A percentile compares a stretch with the other conserved stretches of the same genome.
phyloP scores from a whole-genome alignment of 495 filamentous ascomycete species.

The Antarctomyces pellizariae region DNA sequence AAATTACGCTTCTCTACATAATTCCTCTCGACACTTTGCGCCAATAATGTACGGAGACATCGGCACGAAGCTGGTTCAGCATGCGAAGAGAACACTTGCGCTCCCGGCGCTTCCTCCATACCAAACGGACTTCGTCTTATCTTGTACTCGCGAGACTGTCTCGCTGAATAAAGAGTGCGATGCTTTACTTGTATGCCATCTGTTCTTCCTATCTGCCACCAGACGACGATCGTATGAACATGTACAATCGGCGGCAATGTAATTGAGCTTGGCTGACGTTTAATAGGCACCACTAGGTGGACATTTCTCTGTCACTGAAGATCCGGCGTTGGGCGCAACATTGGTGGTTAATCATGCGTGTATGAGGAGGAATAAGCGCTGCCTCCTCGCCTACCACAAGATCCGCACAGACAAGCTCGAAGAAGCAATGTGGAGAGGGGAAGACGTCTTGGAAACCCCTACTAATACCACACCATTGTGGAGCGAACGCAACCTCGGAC shows the following conservation, averaged over 20 bases:
- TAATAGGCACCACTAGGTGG: too few relatives aligned
- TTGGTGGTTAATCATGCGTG: conserved; percentile 83
- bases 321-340: conserved; percentile 67
- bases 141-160: conserved; percentile 57
- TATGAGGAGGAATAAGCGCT: conserved; percentile 91
- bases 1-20: too few relatives aligned
- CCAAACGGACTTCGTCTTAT: conserved; percentile 76
- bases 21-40: not conserved
- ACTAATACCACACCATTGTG: too few relatives aligned
- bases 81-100: conserved; percentile 87
- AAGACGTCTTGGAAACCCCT: conserved; percentile 46
- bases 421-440: conserved; percentile 78
- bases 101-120: conserved; percentile 77
- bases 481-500: conserved; percentile 5
- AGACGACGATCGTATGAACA: too few relatives aligned
- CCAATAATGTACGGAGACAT: conserved; percentile 71
- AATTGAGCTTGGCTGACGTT: too few relatives aligned
- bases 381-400: conserved; percentile 82
- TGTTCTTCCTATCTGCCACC: too few relatives aligned
- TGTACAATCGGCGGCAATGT: too few relatives aligned
- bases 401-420: conserved; percentile 80
- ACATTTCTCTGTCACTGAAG: too few relatives aligned
- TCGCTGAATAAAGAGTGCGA: too few relatives aligned
- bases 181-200: too few relatives aligned
- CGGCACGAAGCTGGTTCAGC: conserved; percentile 82